Conservation (phyloP, 83 land plant species). For the Picea abies region DNA sequence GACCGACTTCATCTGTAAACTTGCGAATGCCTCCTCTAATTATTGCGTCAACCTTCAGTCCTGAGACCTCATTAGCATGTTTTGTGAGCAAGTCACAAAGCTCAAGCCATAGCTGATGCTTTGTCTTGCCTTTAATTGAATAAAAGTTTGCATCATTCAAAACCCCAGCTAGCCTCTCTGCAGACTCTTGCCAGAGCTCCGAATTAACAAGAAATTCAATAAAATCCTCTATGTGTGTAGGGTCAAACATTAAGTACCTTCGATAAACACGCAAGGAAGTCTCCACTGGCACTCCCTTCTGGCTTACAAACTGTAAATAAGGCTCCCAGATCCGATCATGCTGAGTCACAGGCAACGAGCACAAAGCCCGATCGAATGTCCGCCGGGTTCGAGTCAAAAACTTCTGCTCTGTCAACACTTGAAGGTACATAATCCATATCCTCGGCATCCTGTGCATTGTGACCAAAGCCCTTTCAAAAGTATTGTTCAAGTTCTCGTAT, state of each 20-base stretch:
- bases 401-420: constrained; percentile 69
- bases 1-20: constrained; percentile 91
- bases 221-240: constrained; percentile 89
- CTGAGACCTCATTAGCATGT: constrained; percentile 87
- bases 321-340: constrained; percentile 90
- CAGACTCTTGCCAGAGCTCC: constrained; percentile 88
- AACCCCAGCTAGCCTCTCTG: constrained; percentile 86
- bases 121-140: constrained; percentile 85
- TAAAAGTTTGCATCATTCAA: constrained; percentile 80
- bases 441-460: constrained; percentile 99
- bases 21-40: constrained; percentile 88
- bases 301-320: constrained; percentile 72
- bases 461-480: constrained; percentile 94
- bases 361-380: constrained; percentile 84
- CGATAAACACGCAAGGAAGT: constrained; percentile 91
- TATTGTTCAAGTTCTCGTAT: constrained; percentile 80
- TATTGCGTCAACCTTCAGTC: constrained; percentile 91
- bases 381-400: constrained; percentile 68
- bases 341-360: constrained; percentile 93
- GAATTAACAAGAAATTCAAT: constrained; percentile 79
- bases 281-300: constrained; percentile 86
- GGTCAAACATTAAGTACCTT: constrained; percentile 88
- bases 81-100: constrained; percentile 85
- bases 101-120: constrained; percentile 94
- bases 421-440: constrained; percentile 89